Conservation (phyloP, 2,329 filamentous ascomycete species). For the Botrytis sinoallii region DNA sequence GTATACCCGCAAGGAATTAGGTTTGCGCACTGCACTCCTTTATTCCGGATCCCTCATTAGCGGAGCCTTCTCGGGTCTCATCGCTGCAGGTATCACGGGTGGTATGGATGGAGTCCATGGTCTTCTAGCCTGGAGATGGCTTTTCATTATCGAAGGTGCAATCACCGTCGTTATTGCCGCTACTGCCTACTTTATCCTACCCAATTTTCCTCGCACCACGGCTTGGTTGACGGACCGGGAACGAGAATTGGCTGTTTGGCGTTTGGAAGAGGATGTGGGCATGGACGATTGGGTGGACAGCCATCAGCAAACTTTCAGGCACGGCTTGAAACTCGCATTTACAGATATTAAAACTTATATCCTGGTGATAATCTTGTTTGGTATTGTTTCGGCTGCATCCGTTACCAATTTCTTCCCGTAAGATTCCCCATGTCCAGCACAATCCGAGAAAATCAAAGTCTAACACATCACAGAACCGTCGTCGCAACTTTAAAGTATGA, state of each 20-base stretch:
- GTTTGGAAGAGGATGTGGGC: constrained; percentile 60
- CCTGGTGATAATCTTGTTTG: constrained; percentile 44
- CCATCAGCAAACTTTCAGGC: constrained; percentile 27
- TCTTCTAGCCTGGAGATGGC: constrained; percentile 60
- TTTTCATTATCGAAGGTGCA: constrained; percentile 69
- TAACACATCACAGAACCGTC: constrained; percentile 52
- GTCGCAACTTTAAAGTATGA: constrained; percentile 65
- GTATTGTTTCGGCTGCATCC: constrained; percentile 54
- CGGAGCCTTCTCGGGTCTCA: constrained; percentile 67
- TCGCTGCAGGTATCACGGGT: constrained; percentile 62
- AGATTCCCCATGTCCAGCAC: constrained; percentile 38
- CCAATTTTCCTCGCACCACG: constrained; percentile 63
- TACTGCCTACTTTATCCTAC: constrained; percentile 54
- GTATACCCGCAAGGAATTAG: constrained; percentile 69
- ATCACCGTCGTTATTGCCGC: constrained; percentile 62
- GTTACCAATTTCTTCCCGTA: constrained; percentile 66
- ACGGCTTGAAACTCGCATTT: constrained; percentile 52
- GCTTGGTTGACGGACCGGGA: constrained; percentile 56
- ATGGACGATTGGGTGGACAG: constrained; percentile 21
- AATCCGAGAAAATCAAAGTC: background rate
- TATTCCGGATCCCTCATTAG: constrained; percentile 68
- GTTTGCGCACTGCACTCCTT: constrained; percentile 61
- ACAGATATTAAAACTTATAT: constrained; percentile 50
- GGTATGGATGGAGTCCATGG: constrained; percentile 59
- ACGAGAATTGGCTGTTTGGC: constrained; percentile 55